These are phyloP conservation scores for Emergomyces pasteurianus DNA, from an alignment of 2,329 filamentous ascomycete species.

Conservation along the genomic window DNA sequence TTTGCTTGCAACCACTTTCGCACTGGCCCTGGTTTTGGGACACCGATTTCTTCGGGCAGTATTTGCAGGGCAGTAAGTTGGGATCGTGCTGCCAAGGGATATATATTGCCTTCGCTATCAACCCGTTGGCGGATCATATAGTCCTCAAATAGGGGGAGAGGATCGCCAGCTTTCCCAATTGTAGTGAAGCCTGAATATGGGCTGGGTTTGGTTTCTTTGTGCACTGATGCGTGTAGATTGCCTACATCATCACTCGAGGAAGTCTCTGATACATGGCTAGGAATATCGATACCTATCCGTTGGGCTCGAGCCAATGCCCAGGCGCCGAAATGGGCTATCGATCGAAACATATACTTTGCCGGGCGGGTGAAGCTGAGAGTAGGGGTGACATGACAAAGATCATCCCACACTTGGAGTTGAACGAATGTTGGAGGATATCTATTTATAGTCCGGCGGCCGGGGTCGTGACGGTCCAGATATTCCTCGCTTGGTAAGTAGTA, in stretches of 20 bases:
- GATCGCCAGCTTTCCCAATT: conserved; percentile 80
- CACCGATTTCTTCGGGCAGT: conserved; percentile 54
- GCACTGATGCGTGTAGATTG: background rate
- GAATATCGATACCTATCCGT: conserved; percentile 64
- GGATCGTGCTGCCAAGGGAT: conserved; percentile 50
- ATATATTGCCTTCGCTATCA: conserved; percentile 62
- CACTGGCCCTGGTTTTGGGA: conserved; percentile 68
- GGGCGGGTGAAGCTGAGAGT: conserved; percentile 94
- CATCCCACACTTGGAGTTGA: conserved; percentile 91
- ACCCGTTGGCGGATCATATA: conserved; percentile 91
- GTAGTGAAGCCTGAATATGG: conserved; percentile 20
- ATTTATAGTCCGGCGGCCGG: conserved; percentile 40
- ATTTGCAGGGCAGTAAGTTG: conserved; percentile 58
- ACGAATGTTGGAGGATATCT: conserved; percentile 77
- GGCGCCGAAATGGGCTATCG: conserved; percentile 82
- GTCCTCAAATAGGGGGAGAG: conserved; percentile 63
- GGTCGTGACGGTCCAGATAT: conserved; percentile 51
- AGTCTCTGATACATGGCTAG: conserved; percentile 62
- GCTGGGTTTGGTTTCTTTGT: conserved; percentile 6
- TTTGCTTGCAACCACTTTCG: conserved; percentile 73
- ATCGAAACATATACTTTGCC: conserved; percentile 90
- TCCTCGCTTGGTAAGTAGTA: conserved; percentile 59
- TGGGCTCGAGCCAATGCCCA: conserved; percentile 83
- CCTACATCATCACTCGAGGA: conserved; percentile 41
- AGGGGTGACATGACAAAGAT: conserved; percentile 82